These are phyloP conservation scores for Saccharomyces pastorianus DNA, from an alignment of 1,139 yeast genomes.

Conservation along the genomic window DNA sequence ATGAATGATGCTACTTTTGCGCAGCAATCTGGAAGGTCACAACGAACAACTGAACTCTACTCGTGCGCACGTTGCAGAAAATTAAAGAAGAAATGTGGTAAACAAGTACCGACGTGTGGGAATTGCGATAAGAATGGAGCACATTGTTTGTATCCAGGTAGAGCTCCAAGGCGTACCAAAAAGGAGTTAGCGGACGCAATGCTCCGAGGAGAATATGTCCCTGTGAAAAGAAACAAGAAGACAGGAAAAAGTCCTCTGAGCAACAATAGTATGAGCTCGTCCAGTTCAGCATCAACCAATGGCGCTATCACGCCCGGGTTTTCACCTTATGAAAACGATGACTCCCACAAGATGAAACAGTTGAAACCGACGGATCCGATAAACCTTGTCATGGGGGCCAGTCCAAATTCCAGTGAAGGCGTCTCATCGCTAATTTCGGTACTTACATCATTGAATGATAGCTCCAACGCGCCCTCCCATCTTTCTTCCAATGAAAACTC, in stretches of 20 bases:
- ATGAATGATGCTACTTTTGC: background rate
- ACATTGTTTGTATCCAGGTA: constrained; percentile 39
- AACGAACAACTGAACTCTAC: constrained; percentile 22
- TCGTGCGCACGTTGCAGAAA: constrained; percentile 40
- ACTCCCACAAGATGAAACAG: background rate
- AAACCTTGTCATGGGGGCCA: background rate
- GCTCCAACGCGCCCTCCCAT: background rate
- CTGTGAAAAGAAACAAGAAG: constrained; percentile 10
- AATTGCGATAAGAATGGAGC: constrained; percentile 38
- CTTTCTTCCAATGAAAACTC: background rate
- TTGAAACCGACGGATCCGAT: background rate
- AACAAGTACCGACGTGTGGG: constrained; percentile 38
- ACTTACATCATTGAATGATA: constrained; percentile 3
- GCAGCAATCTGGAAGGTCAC: background rate
- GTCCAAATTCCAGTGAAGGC: constrained; percentile 1
- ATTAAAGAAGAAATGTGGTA: constrained; percentile 44
- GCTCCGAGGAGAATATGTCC: constrained; percentile 20
- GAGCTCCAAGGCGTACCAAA: constrained; percentile 37
- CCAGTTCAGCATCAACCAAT: constrained; percentile 10
- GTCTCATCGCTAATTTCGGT: constrained; percentile 5
- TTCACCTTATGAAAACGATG: background rate
- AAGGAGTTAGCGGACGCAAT: constrained; percentile 30
- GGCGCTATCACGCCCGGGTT: background rate
- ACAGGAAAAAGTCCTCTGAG: constrained; percentile 1
- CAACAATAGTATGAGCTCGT: constrained; percentile 13